A percentile compares a stretch with the other conserved stretches of the same genome.
Evolutionary conservation across 1,284 basidiomycete species (phyloP).

Genomic region (Sutorius eximius): DNA sequence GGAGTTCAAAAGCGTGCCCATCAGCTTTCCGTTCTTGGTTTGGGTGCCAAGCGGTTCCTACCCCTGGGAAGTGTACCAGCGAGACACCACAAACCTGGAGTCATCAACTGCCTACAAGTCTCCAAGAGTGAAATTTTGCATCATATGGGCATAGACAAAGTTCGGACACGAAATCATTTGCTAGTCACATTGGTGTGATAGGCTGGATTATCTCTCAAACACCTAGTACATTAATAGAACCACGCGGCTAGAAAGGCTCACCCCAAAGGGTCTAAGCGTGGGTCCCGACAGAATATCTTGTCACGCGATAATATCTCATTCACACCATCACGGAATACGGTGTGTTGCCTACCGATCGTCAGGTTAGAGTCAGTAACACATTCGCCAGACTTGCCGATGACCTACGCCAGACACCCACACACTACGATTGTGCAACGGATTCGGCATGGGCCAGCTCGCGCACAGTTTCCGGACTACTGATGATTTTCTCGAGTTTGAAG

Average conservation of each 20-base stretch:
- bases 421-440: constrained; percentile 7
- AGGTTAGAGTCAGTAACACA: background rate
- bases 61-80: constrained; percentile 37
- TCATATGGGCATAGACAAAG: constrained; percentile 32
- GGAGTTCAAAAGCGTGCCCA: constrained; percentile 21
- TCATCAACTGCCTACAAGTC: constrained; percentile 35
- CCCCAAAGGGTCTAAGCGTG: constrained; percentile 8
- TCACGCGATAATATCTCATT: background rate
- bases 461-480: constrained; percentile 65
- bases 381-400: background rate
- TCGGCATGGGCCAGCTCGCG: constrained; percentile 41
- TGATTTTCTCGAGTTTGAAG: constrained; percentile 64
- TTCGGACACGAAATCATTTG: background rate
- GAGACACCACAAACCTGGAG: constrained; percentile 24
- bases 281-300: background rate
- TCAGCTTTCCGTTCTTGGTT: constrained; percentile 49
- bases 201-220: constrained; percentile 6
- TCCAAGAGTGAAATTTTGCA: constrained; percentile 33
- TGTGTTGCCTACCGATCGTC: background rate
- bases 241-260: constrained; percentile 12
- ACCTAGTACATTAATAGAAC: constrained; percentile 12
- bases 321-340: background rate
- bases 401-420: background rate
- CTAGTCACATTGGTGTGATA: background rate
- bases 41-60: constrained; percentile 37